Evolutionary conservation across 2,329 filamentous ascomycete species (phyloP).

Genomic region (Diaporthe sp.): DNA sequence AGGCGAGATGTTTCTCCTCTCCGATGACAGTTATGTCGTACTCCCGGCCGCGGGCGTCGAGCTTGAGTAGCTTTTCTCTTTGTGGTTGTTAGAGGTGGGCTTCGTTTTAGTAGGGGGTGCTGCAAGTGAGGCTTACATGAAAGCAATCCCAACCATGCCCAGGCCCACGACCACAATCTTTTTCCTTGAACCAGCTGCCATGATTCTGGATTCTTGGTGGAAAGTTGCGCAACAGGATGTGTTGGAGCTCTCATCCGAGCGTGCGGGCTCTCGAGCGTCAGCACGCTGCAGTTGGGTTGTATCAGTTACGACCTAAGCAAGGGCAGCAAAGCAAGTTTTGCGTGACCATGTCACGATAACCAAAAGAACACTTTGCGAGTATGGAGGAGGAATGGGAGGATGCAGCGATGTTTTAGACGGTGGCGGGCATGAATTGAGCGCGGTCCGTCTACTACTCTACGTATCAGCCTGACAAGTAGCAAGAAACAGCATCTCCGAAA

Average conservation of each 20-base stretch:
- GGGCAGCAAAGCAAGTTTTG: neutral
- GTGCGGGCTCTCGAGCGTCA: neutral
- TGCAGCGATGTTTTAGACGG: slow-evolving; percentile 5
- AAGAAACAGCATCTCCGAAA: slow-evolving; percentile 32
- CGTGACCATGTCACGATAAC: neutral
- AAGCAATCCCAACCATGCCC: slow-evolving; percentile 92
- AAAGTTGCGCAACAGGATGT: neutral
- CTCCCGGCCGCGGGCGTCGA: slow-evolving; percentile 80
- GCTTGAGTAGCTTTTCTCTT: slow-evolving; percentile 90
- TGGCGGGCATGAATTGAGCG: neutral
- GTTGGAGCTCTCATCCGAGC: neutral
- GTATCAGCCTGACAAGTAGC: neutral
- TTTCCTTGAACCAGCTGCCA: slow-evolving; percentile 66
- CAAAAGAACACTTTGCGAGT: neutral
- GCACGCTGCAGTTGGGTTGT: neutral
- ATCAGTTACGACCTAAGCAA: neutral
- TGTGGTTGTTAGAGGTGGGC: neutral
- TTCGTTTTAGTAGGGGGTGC: neutral
- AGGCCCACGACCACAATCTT: slow-evolving; percentile 86
- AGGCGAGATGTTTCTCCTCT: slow-evolving; percentile 89
- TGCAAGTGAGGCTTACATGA: slow-evolving; percentile 74
- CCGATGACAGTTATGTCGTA: slow-evolving; percentile 89
- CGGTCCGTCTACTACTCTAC: neutral
- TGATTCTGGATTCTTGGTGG: neutral
- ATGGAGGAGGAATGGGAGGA: neutral